Percentiles rank a stretch among this genome's conserved stretches.
phyloP scores from a whole-genome alignment of 2,329 filamentous ascomycete genomes.

The Chaetothyriales sp. region DNA sequence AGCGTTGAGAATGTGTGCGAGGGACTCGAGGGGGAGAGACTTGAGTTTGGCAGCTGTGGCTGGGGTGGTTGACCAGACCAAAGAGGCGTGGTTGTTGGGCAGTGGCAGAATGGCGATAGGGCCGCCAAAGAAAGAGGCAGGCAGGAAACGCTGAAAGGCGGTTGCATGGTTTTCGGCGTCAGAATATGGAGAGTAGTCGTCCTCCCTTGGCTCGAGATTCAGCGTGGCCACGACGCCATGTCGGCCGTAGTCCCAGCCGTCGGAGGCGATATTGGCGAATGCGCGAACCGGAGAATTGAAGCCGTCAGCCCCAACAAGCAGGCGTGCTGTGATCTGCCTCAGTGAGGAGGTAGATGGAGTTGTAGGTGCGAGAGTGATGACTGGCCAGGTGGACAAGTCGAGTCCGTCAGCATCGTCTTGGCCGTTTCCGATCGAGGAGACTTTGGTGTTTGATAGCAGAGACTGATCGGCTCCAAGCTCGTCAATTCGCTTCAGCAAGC shows the following conservation, averaged over 20 bases:
- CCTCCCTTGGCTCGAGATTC: constrained; percentile 41
- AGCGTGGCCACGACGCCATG: constrained; percentile 87
- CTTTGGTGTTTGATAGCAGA: constrained; percentile 60
- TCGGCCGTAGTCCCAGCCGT: constrained; percentile 85
- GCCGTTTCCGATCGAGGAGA: constrained; percentile 67
- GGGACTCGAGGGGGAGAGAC: constrained; percentile 54
- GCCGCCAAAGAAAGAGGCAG: constrained; percentile 45
- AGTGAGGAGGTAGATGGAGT: constrained; percentile 12
- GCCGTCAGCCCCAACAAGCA: constrained; percentile 85
- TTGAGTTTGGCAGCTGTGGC: constrained; percentile 66
- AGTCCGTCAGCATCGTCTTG: constrained; percentile 48
- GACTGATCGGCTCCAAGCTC: constrained; percentile 44
- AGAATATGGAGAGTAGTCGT: not conserved
- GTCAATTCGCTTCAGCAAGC: constrained; percentile 55
- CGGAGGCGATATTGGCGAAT: constrained; percentile 71
- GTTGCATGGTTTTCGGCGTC: constrained; percentile 37
- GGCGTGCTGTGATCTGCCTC: constrained; percentile 52
- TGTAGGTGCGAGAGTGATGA: constrained; percentile 55
- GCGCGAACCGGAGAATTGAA: constrained; percentile 84
- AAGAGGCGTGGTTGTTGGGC: constrained; percentile 63
- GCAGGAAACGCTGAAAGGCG: constrained; percentile 90
- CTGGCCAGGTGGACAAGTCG: constrained; percentile 75
- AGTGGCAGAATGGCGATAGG: constrained; percentile 84
- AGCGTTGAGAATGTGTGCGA: constrained; percentile 79
- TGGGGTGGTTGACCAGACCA: constrained; percentile 91